A percentile compares a stretch with the other conserved stretches of the same genome.
Conservation (phyloP, 129 eudicot genomes). For the Smallanthus sonchifolius region DNA sequence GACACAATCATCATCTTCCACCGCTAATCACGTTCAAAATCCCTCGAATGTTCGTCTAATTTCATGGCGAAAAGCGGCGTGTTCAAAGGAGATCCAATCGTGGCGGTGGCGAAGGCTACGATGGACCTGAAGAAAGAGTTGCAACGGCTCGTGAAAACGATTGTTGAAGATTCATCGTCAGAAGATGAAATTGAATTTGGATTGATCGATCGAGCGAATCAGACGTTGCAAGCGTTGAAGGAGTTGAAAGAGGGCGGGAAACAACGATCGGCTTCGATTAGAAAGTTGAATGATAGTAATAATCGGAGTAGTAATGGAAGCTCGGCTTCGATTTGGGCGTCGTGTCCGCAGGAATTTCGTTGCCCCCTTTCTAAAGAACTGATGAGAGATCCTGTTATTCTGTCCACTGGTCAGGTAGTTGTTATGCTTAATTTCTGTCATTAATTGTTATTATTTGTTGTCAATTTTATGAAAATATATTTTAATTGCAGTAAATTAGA, state of each 20-base stretch:
- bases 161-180: constrained; percentile 33
- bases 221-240: constrained; percentile 46
- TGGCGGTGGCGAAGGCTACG: constrained; percentile 35
- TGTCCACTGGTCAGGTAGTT: constrained; percentile 86
- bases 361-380: constrained; percentile 89
- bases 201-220: constrained; percentile 62
- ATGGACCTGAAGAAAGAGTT: constrained; percentile 72
- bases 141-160: constrained; percentile 49
- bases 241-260: constrained; percentile 42
- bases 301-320: constrained; percentile 9
- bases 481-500: too few relatives aligned
- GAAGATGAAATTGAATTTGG: constrained; percentile 43
- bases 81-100: constrained; percentile 43
- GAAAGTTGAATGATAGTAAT: constrained; percentile 2
- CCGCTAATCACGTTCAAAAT: not conserved
- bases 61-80: constrained; percentile 70
- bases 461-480: too few relatives aligned
- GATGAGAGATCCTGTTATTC: constrained; percentile 89
- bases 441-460: not conserved
- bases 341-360: constrained; percentile 61
- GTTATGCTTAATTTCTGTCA: not conserved
- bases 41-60: not conserved
- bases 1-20: constrained; percentile 10
- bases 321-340: constrained; percentile 21
- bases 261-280: constrained; percentile 38